Evolutionary conservation across 306 rosid genomes (phyloP).

Genomic region (Glycyrrhiza uralensis): DNA sequence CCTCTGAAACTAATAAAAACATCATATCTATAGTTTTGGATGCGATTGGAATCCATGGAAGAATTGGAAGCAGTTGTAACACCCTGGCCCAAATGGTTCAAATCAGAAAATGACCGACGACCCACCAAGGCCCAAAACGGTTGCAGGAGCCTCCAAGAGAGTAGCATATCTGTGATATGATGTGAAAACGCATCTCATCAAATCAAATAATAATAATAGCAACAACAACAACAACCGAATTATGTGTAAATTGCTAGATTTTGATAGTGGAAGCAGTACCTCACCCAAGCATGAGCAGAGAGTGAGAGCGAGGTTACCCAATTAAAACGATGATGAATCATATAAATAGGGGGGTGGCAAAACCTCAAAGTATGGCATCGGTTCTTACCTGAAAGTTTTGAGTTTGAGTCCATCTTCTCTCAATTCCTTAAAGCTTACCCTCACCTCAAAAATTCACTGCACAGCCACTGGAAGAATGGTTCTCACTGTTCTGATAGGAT

Average conservation of each 20-base stretch:
- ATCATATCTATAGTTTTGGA: background rate
- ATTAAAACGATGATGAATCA: background rate
- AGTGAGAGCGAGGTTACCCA: background rate
- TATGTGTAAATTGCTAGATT: too few relatives aligned
- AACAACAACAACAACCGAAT: too few relatives aligned
- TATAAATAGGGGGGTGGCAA: too few relatives aligned
- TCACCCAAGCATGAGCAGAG: background rate
- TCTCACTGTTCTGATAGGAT: background rate
- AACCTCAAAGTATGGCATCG: background rate
- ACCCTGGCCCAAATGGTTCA: background rate
- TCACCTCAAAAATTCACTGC: background rate
- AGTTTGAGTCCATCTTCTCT: background rate
- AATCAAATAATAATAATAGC: background rate
- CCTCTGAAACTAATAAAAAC: constrained; percentile 32
- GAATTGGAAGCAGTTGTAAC: background rate
- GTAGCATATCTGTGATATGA: background rate
- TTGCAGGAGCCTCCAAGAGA: background rate
- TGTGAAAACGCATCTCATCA: background rate
- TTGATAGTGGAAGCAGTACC: background rate
- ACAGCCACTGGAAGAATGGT: background rate
- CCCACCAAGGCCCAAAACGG: background rate
- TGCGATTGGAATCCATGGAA: background rate
- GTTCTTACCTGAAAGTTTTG: constrained; percentile 2
- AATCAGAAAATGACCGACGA: background rate
- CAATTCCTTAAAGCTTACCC: background rate